phyloP scores from a whole-genome alignment of 1,139 yeast genomes.

The Zhuliangozyma parablackwelliae region DNA sequence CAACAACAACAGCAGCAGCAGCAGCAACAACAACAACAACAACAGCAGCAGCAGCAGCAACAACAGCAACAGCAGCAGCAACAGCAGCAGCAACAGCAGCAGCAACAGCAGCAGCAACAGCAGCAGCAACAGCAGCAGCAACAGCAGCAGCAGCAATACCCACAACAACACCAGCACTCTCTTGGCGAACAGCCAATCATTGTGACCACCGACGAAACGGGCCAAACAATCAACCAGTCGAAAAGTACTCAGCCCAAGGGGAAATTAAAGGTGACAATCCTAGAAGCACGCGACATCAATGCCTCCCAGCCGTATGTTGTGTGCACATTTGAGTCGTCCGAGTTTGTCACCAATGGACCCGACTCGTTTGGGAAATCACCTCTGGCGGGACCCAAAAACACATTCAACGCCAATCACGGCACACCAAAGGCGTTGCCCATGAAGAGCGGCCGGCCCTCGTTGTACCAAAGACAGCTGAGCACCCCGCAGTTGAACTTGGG shows the following conservation, averaged over 20 bases:
- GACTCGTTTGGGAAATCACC: conserved; percentile 52
- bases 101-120: conserved; percentile 19
- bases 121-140: conserved; percentile 10
- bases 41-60: conserved; percentile 17
- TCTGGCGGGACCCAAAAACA: conserved; percentile 26
- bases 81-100: conserved; percentile 8
- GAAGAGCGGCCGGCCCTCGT: conserved; percentile 33
- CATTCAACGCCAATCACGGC: conserved; percentile 13
- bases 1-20: conserved; percentile 8
- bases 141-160: conserved; percentile 5
- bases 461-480: conserved; percentile 63
- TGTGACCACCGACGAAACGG: conserved; percentile 46
- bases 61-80: conserved; percentile 3
- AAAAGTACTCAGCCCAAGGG: conserved; percentile 58
- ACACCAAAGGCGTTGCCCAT: conserved; percentile 13
- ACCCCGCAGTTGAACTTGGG: conserved; percentile 50
- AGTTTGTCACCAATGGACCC: conserved; percentile 81
- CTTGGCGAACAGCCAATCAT: conserved; percentile 29
- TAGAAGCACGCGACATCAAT: conserved; percentile 64
- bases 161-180: conserved; percentile 12
- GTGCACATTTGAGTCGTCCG: conserved; percentile 89
- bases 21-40: conserved; percentile 6
- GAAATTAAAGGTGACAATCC: conserved; percentile 71
- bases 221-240: conserved; percentile 19
- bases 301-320: conserved; percentile 82